Conservation (phyloP, 805 yeast species). For the Zygosaccharomyces lentus region DNA sequence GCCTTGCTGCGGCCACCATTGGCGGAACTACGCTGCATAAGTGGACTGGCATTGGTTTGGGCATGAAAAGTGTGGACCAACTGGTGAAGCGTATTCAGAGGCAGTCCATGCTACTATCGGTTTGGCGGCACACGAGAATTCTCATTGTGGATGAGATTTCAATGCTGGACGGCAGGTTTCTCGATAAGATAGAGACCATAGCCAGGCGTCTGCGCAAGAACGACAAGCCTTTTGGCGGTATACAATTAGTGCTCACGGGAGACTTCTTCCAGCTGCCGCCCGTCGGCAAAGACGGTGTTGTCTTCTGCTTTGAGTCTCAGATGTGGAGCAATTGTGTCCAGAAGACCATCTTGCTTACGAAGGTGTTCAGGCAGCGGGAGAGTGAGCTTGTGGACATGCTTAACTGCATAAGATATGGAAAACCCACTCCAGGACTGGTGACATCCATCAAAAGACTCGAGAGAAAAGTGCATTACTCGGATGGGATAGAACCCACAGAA, state of each 20-base stretch:
- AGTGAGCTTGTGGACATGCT: constrained; percentile 68
- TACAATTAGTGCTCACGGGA: constrained; percentile 86
- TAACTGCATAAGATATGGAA: constrained; percentile 75
- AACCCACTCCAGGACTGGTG: constrained; percentile 47
- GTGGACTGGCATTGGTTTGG: constrained; percentile 83
- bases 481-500: constrained; percentile 86
- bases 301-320: constrained; percentile 70
- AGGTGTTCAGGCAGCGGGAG: constrained; percentile 86
- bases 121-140: constrained; percentile 66
- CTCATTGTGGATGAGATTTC: constrained; percentile 89
- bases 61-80: constrained; percentile 45
- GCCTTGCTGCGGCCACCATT: constrained; percentile 90
- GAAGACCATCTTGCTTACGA: constrained; percentile 63
- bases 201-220: constrained; percentile 54
- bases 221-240: constrained; percentile 82
- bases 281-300: constrained; percentile 47
- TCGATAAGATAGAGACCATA: constrained; percentile 68
- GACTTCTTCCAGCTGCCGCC: constrained; percentile 97
- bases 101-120: constrained; percentile 17
- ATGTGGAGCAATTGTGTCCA: constrained; percentile 64
- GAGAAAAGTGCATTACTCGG: constrained; percentile 56
- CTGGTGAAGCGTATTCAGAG: constrained; percentile 33
- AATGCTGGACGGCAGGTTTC: constrained; percentile 79
- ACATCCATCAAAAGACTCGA: constrained; percentile 47
- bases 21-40: constrained; percentile 87